Conservation (phyloP, 345 rosid species). For the Citrus reticulata region DNA sequence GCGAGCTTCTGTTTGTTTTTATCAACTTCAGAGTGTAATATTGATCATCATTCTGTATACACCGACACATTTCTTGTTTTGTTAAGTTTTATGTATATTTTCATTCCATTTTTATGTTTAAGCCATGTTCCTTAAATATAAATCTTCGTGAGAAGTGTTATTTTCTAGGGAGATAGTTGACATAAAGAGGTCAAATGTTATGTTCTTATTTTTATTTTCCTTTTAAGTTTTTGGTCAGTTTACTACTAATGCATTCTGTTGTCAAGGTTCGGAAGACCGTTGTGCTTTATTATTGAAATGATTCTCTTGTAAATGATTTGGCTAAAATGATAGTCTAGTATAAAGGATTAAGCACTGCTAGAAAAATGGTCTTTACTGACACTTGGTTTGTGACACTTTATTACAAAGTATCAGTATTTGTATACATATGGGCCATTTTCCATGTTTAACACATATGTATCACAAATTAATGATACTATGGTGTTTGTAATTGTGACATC, state of each 20-base stretch:
- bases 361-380: too few species aligned
- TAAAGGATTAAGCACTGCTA: not conserved
- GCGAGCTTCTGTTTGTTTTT: slow-evolving; percentile 3
- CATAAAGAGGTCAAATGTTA: not conserved
- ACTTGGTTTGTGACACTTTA: too few species aligned
- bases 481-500: too few species aligned
- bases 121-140: too few species aligned
- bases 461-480: too few species aligned
- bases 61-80: not conserved
- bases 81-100: not conserved
- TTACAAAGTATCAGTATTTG: too few species aligned
- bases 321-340: not conserved
- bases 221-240: not conserved
- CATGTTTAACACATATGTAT: too few species aligned
- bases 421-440: too few species aligned
- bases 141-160: too few species aligned
- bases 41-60: not conserved
- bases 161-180: not conserved
- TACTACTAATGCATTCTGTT: not conserved
- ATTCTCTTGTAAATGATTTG: not conserved
- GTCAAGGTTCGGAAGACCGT: not conserved
- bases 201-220: too few species aligned
- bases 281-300: not conserved
- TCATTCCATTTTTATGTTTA: not conserved
- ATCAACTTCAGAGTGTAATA: not conserved